Conservation (phyloP, 2,329 filamentous ascomycete genomes). For the Endoconidiophora polonica region DNA sequence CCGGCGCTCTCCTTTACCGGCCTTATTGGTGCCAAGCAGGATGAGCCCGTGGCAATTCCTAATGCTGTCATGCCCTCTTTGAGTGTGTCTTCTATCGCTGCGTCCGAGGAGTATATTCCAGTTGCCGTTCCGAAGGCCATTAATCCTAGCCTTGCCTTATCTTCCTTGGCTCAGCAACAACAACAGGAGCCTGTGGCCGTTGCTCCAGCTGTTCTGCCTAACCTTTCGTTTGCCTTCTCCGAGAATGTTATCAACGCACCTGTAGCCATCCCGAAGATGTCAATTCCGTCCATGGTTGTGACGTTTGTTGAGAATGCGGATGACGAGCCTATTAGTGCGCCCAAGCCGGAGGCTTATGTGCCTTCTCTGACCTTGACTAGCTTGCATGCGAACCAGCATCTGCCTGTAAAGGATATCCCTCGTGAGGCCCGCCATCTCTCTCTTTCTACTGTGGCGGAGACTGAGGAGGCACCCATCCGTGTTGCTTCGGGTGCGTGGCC, state of each 20-base stretch:
- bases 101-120: background rate
- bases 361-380: background rate
- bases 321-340: background rate
- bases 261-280: background rate
- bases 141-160: background rate
- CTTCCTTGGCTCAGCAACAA: slow-evolving; percentile 18
- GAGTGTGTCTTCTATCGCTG: slow-evolving; percentile 17
- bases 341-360: background rate
- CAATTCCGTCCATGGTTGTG: background rate
- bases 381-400: background rate
- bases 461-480: slow-evolving; percentile 14
- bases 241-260: background rate
- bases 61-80: slow-evolving; percentile 17
- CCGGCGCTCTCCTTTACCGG: slow-evolving; percentile 16
- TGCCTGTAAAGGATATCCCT: background rate
- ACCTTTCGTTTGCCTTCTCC: slow-evolving; percentile 1
- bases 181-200: slow-evolving; percentile 18
- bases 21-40: slow-evolving; percentile 15
- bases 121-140: background rate
- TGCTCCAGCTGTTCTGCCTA: slow-evolving; percentile 4
- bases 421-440: slow-evolving; percentile 13
- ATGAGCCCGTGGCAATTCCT: slow-evolving; percentile 19
- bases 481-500: slow-evolving; percentile 13
- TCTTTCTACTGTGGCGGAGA: slow-evolving; percentile 14
- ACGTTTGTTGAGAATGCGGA: background rate